Percentiles rank a stretch among this genome's conserved stretches.
Evolutionary conservation across 2,329 filamentous ascomycete species (phyloP).

Genomic region (Penicillium sp.): DNA sequence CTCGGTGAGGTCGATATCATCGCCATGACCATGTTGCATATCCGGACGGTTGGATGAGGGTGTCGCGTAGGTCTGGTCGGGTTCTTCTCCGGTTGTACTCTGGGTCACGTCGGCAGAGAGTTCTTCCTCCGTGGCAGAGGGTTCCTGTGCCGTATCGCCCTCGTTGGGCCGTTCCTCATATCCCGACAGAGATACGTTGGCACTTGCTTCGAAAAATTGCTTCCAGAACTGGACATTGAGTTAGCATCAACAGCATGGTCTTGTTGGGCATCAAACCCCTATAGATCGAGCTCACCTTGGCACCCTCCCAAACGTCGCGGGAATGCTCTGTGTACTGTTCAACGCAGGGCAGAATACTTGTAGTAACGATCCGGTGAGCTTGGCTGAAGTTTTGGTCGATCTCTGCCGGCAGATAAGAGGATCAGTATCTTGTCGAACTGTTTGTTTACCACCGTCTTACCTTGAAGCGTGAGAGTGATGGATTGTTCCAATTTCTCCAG

Average conservation of each 20-base stretch:
- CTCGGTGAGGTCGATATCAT: conserved; percentile 48
- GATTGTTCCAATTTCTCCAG: conserved; percentile 94
- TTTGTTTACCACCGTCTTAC: conserved; percentile 44
- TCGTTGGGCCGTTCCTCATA: conserved; percentile 74
- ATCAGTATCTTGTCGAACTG: conserved; percentile 13
- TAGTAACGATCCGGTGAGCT: conserved; percentile 92
- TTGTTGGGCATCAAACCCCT: background rate
- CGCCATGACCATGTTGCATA: conserved; percentile 28
- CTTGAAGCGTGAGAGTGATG: conserved; percentile 93
- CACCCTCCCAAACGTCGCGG: conserved; percentile 91
- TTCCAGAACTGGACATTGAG: conserved; percentile 84
- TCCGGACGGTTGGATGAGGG: conserved; percentile 36
- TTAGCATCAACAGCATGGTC: conserved; percentile 8
- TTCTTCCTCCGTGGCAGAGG: conserved; percentile 57
- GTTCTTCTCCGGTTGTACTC: conserved; percentile 33
- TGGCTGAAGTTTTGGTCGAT: conserved; percentile 99
- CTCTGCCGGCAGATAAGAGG: conserved; percentile 55
- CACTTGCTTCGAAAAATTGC: conserved; percentile 98
- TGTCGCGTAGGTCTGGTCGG: conserved; percentile 40
- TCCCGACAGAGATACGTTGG: conserved; percentile 92
- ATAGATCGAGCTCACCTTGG: conserved; percentile 63
- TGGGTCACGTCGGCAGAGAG: conserved; percentile 53
- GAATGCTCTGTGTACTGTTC: conserved; percentile 96
- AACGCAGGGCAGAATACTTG: conserved; percentile 86
- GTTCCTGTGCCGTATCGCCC: conserved; percentile 55